Conservation (phyloP, 1,284 basidiomycete genomes). For the Puccinia triticina region DNA sequence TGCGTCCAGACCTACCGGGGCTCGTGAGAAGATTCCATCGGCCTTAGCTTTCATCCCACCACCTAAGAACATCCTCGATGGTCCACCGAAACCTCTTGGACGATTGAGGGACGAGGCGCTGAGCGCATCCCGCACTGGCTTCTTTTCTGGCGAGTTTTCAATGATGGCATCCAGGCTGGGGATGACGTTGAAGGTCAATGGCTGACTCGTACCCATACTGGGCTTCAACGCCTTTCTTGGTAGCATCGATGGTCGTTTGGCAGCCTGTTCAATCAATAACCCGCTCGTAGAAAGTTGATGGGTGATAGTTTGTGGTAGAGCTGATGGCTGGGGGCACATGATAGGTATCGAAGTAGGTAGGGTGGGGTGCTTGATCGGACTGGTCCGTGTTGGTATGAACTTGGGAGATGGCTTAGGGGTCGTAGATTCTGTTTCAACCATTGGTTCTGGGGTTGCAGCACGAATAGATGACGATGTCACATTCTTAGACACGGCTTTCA, state of each 20-base stretch:
- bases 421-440: neutral
- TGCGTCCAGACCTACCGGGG: neutral
- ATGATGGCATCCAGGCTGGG: constrained; percentile 39
- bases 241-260: constrained; percentile 45
- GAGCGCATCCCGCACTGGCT: constrained; percentile 30
- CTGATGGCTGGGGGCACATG: neutral
- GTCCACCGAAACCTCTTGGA: constrained; percentile 10
- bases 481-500: neutral
- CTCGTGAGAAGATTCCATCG: constrained; percentile 19
- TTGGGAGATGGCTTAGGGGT: constrained; percentile 28
- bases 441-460: constrained; percentile 13
- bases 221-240: constrained; percentile 45
- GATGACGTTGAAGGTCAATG: constrained; percentile 19
- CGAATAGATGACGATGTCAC: neutral
- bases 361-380: constrained; percentile 46
- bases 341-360: constrained; percentile 49
- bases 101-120: constrained; percentile 42
- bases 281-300: neutral
- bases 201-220: constrained; percentile 37
- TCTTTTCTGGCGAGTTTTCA: constrained; percentile 46
- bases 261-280: constrained; percentile 16
- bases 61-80: constrained; percentile 39
- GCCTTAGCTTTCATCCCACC: constrained; percentile 48
- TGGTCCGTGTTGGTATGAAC: constrained; percentile 36
- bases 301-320: neutral